These are phyloP conservation scores for Lumnitzera racemosa DNA, from an alignment of 345 rosid species.

Conservation along the genomic window DNA sequence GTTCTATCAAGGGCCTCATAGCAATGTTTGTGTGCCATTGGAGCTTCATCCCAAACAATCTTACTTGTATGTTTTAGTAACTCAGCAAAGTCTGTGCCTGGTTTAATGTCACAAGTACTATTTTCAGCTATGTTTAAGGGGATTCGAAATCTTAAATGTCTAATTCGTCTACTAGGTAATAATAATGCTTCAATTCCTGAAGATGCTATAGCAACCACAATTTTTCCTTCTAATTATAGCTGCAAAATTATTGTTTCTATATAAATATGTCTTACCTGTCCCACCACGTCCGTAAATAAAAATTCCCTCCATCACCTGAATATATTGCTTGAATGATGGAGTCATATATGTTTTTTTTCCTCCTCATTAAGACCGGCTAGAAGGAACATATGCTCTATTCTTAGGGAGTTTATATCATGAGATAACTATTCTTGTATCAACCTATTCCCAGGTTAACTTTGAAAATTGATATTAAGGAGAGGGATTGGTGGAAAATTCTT, in stretches of 20 bases:
- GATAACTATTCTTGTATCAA: too few relatives aligned
- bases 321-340: too few relatives aligned
- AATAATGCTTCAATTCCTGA: background rate
- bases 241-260: background rate
- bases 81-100: background rate
- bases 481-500: background rate
- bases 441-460: too few relatives aligned
- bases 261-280: constrained; percentile 1
- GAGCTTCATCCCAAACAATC: background rate
- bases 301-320: too few relatives aligned
- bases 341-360: too few relatives aligned
- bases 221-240: background rate
- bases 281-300: background rate
- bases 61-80: background rate
- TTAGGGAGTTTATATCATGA: too few relatives aligned
- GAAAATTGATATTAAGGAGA: background rate
- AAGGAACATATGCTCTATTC: too few relatives aligned
- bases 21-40: background rate
- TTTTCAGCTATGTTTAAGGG: background rate
- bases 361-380: too few relatives aligned
- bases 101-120: background rate
- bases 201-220: background rate
- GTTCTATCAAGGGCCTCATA: background rate
- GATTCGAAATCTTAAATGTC: background rate
- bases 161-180: background rate